These are phyloP conservation scores for Isochrysis galbana DNA, from an alignment of 78 protist genomes.

Conservation along the genomic window DNA sequence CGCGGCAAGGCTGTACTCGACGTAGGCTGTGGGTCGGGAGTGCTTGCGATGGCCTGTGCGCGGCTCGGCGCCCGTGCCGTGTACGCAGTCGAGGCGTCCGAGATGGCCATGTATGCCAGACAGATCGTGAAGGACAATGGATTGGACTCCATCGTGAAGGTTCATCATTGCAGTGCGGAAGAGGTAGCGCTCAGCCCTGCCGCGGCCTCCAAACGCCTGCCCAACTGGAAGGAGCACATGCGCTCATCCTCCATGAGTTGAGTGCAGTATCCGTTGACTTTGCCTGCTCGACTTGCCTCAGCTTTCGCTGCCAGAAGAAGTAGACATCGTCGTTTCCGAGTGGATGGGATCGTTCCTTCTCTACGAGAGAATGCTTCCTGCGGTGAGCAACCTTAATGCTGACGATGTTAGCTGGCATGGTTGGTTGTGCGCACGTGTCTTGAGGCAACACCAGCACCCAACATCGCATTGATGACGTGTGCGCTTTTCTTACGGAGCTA, in stretches of 20 bases:
- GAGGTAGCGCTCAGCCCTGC: too few relatives aligned
- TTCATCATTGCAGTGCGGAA: background rate
- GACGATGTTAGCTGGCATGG: too few relatives aligned
- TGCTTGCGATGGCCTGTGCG: background rate
- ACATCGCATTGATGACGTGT: too few relatives aligned
- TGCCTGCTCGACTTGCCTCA: too few relatives aligned
- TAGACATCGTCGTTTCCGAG: slow-evolving; percentile 74
- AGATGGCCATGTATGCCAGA: background rate
- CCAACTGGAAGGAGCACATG: too few relatives aligned
- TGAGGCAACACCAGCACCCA: too few relatives aligned
- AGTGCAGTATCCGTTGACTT: too few relatives aligned
- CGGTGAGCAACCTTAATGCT: too few relatives aligned
- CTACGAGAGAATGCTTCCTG: slow-evolving; percentile 74
- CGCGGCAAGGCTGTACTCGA: slow-evolving; percentile 6
- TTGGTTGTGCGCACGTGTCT: too few relatives aligned
- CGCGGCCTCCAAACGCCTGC: too few relatives aligned
- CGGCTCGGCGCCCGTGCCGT: background rate
- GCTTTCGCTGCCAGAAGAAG: slow-evolving; percentile 54
- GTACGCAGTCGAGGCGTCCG: slow-evolving; percentile 7
- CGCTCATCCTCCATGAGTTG: too few relatives aligned
- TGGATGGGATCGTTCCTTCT: slow-evolving; percentile 81
- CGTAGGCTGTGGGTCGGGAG: slow-evolving; percentile 5
- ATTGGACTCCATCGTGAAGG: background rate
- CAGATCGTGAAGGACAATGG: background rate
- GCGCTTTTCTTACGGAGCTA: too few relatives aligned